Evolutionary conservation across 2,329 filamentous ascomycete genomes (phyloP), one percentile per base, ranked within the genome.

Genomic region (Seiridium unicorne): DNA sequence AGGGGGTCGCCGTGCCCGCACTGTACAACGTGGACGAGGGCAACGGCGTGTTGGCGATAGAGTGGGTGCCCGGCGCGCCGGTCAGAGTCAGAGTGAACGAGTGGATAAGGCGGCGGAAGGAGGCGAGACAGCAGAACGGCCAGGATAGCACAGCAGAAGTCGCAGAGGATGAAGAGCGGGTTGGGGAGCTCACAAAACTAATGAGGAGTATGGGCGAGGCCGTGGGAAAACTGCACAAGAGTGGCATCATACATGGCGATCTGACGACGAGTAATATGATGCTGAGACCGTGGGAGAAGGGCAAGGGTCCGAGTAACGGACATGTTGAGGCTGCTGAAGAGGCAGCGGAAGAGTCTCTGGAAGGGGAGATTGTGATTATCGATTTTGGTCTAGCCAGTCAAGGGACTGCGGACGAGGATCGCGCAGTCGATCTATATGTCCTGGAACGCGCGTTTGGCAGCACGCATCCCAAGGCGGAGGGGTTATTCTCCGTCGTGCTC

Each of bases 261-360:
- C 77, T 99, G 77, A 99, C 95, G 62, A 99, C 93, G 64, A 97
- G 93, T 77, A 99, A 99, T 76, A 83, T 99, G 78, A 97, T 99
- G 89, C 73, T 98, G 66, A 74, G 85, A 62, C 80, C 81, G 11
- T 70, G 65, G 64, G 63, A 64, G 56, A 61, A 62, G 58, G 67
- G 58, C 34, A 64, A 46, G 64, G 66, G n/a, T 48, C 61, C 48
- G 5, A 48, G 62, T 18, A 61, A 61, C 5, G 60, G 61, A 9
- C 46, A 65, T 40, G 57, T 62, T 2, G 60, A 32, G 60, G 64
- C 57, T 4, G 62, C 55, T 38, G 68, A 65, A 4, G 64, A 67
- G 7, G 64, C 66, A 35, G 58, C 64, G n/a, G 65, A 64, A 9
- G 66, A 63, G 26, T 61, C 68, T 2, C 69, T 88, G 60, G 81